These are phyloP conservation scores for Pholiota microspora DNA, from an alignment of 768 basidiomycete species.

Conservation along the genomic window DNA sequence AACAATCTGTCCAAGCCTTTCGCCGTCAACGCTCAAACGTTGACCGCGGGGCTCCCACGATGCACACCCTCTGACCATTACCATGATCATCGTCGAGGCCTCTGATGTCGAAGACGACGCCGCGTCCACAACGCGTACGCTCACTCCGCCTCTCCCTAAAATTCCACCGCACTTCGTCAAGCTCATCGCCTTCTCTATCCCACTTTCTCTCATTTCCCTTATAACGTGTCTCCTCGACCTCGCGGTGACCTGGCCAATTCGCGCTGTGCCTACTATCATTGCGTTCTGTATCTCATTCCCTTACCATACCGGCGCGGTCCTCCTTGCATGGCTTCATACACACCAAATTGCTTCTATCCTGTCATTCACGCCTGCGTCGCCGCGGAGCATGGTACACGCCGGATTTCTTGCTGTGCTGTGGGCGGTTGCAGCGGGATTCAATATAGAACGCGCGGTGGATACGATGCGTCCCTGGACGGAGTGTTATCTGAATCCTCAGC, in stretches of 20 bases:
- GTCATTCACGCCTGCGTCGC: not conserved
- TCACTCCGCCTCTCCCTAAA: not conserved
- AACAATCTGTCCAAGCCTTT: not conserved
- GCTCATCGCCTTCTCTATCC: not conserved
- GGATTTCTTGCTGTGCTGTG: not conserved
- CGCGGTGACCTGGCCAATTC: not conserved
- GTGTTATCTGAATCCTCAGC: not conserved
- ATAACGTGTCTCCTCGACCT: not conserved
- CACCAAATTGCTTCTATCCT: not conserved
- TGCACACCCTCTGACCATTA: not conserved
- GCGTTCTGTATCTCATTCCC: not conserved
- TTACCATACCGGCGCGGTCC: not conserved
- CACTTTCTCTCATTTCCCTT: not conserved
- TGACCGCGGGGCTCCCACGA: not conserved
- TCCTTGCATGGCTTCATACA: not conserved
- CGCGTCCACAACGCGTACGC: not conserved
- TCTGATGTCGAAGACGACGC: not conserved
- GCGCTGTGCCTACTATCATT: not conserved
- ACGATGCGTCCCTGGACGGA: not conserved
- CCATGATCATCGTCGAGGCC: conserved; percentile 1
- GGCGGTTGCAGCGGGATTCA: not conserved
- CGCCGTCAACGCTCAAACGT: not conserved
- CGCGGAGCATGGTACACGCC: not conserved
- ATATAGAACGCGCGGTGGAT: not conserved
- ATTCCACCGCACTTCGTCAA: not conserved